Evolutionary conservation across 2,329 filamentous ascomycete species (phyloP).

Genomic region (Sclerotinia borealis): DNA sequence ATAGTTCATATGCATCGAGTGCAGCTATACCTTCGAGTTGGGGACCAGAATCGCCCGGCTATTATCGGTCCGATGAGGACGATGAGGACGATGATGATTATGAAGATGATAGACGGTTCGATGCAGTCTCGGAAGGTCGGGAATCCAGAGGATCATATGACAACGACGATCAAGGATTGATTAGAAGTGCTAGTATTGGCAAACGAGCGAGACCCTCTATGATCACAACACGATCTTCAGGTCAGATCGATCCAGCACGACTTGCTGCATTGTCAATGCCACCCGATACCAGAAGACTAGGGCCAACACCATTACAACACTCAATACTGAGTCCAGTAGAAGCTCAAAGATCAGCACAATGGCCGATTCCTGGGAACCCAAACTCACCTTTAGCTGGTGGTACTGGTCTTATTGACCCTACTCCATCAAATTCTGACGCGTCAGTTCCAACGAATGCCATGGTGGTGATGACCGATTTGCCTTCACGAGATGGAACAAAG

Average conservation of each 20-base stretch:
- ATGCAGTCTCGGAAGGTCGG: conserved; percentile 25
- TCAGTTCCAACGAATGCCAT: conserved; percentile 19
- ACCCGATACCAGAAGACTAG: conserved; percentile 13
- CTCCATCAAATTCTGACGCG: conserved; percentile 25
- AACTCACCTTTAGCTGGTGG: conserved; percentile 26
- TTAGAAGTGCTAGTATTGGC: conserved; percentile 56
- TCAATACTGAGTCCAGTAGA: conserved; percentile 35
- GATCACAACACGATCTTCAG: conserved; percentile 40
- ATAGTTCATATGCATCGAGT: conserved; percentile 65
- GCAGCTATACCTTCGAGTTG: conserved; percentile 65
- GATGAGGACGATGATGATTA: conserved; percentile 27
- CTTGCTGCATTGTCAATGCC: neutral
- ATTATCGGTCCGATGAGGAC: conserved; percentile 35
- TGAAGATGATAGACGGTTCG: conserved; percentile 20
- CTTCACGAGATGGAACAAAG: conserved; percentile 19
- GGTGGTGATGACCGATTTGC: conserved; percentile 17
- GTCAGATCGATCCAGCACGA: conserved; percentile 15
- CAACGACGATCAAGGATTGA: conserved; percentile 48
- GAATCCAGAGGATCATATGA: conserved; percentile 25
- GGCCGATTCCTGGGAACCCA: conserved; percentile 24
- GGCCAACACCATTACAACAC: conserved; percentile 32
- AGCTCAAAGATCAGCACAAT: conserved; percentile 14
- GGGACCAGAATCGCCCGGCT: conserved; percentile 39
- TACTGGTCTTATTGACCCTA: conserved; percentile 28
- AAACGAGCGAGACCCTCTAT: conserved; percentile 54